Evolutionary conservation across 352 stramenopile species (phyloP).

Genomic region (Phytophthora parvispora): DNA sequence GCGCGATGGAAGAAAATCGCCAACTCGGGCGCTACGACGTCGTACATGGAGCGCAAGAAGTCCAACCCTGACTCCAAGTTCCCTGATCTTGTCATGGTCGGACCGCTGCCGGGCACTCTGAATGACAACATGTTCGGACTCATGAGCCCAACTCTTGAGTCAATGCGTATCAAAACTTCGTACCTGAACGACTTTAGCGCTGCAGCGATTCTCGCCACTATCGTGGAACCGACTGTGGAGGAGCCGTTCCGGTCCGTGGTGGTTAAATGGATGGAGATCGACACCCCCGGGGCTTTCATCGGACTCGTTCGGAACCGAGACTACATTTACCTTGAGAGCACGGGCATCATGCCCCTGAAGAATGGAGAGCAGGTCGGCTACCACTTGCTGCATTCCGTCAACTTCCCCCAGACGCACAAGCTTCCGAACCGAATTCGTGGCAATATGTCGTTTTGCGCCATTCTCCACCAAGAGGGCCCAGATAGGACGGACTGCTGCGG

Average conservation of each 20-base stretch:
- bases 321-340: constrained; percentile 33
- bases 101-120: constrained; percentile 30
- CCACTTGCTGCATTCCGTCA: constrained; percentile 31
- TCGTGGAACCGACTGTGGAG: constrained; percentile 47
- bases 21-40: constrained; percentile 3
- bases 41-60: constrained; percentile 18
- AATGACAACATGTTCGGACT: constrained; percentile 54
- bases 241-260: constrained; percentile 47
- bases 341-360: constrained; percentile 7
- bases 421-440: constrained; percentile 30
- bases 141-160: constrained; percentile 33
- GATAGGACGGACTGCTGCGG: constrained; percentile 24
- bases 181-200: constrained; percentile 32
- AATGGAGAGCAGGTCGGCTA: constrained; percentile 29
- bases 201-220: constrained; percentile 47
- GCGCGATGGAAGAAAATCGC: constrained; percentile 23
- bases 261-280: constrained; percentile 49
- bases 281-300: constrained; percentile 1
- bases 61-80: constrained; percentile 21
- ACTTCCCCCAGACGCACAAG: constrained; percentile 24
- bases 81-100: constrained; percentile 28
- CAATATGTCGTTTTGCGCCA: constrained; percentile 48
- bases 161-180: constrained; percentile 29
- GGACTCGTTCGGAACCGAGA: constrained; percentile 31
- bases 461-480: constrained; percentile 35